These are phyloP conservation scores for Paraphaeosphaeria minitans DNA, from an alignment of 2,329 filamentous ascomycete genomes.

Conservation along the genomic window DNA sequence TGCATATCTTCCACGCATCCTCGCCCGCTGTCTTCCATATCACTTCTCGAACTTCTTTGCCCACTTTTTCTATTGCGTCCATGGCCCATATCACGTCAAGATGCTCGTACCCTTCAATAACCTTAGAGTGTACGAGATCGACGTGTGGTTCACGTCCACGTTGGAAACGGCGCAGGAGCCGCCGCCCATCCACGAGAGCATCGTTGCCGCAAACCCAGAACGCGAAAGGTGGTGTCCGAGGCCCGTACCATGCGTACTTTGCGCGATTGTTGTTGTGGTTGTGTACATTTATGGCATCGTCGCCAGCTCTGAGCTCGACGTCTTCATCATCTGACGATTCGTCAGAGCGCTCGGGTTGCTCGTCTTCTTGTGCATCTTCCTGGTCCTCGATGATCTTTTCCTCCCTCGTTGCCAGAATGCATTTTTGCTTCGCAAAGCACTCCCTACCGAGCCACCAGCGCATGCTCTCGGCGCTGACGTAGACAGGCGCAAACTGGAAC, in stretches of 20 bases:
- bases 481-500: constrained; percentile 92
- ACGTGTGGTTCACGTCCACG: constrained; percentile 81
- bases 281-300: constrained; percentile 6
- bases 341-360: constrained; percentile 20
- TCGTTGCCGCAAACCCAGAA: constrained; percentile 87
- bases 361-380: constrained; percentile 48
- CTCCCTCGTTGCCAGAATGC: constrained; percentile 80
- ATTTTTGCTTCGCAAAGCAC: constrained; percentile 83
- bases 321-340: constrained; percentile 25
- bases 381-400: constrained; percentile 67
- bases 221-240: constrained; percentile 79
- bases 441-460: constrained; percentile 92
- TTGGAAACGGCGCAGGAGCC: constrained; percentile 75
- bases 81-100: constrained; percentile 95
- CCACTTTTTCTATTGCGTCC: constrained; percentile 82
- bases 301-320: constrained; percentile 6
- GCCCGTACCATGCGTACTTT: constrained; percentile 77
- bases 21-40: constrained; percentile 75
- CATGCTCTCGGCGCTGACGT: constrained; percentile 89
- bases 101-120: constrained; percentile 86
- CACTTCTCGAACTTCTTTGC: constrained; percentile 77
- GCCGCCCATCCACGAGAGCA: constrained; percentile 79
- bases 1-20: constrained; percentile 63
- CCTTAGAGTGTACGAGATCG: constrained; percentile 76
- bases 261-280: constrained; percentile 50